phyloP scores from a whole-genome alignment of 225 moss, liverwort and hornwort genomes.

The Neckera pumila region DNA sequence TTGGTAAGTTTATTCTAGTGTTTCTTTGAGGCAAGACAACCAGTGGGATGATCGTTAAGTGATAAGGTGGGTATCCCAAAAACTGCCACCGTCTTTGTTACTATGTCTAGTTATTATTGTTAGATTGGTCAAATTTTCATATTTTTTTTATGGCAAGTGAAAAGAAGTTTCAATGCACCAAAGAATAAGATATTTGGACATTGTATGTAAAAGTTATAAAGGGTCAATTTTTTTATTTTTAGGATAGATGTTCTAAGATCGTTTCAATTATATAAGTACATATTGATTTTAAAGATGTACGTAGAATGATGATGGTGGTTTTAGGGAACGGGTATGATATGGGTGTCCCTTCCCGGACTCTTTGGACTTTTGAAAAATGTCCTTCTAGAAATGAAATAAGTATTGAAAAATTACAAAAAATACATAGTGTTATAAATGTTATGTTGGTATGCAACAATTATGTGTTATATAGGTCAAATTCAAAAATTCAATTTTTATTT shows the following conservation, averaged over 20 bases:
- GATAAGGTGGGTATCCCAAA: not conserved
- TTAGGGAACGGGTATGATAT: too few relatives aligned
- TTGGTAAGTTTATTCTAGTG: too few relatives aligned
- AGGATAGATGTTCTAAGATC: accelerated
- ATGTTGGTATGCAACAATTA: too few relatives aligned
- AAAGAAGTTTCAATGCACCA: not conserved
- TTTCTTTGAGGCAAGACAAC: not conserved
- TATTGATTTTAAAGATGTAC: not conserved
- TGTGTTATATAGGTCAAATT: too few relatives aligned
- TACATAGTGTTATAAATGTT: too few relatives aligned
- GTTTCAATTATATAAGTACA: not conserved
- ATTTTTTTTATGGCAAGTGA: not conserved
- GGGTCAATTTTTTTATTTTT: not conserved
- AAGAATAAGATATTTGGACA: not conserved
- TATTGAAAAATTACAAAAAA: too few relatives aligned
- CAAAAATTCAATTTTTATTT: too few relatives aligned
- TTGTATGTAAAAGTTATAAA: not conserved
- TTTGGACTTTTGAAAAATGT: too few relatives aligned
- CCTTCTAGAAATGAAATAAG: too few relatives aligned
- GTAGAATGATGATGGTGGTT: not conserved
- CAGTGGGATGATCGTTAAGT: not conserved
- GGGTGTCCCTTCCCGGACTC: too few relatives aligned
- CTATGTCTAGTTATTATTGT: not conserved
- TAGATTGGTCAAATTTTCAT: not conserved
- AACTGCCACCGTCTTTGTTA: too few relatives aligned